Conservation (phyloP, 768 basidiomycete genomes). For the Tylopilus vinaceipallidus region DNA sequence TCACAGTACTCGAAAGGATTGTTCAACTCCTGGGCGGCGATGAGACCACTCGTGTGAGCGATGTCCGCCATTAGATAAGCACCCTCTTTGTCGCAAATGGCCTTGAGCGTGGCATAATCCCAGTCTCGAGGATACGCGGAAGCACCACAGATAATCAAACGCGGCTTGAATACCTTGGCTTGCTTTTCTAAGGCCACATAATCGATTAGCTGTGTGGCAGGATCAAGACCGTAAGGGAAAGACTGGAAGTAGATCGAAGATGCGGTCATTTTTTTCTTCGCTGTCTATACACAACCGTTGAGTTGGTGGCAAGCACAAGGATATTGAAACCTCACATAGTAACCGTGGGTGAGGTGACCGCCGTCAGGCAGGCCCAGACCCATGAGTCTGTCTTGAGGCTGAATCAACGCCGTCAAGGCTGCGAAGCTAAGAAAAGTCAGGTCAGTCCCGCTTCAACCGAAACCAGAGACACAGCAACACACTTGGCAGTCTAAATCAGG, state of each 20-base stretch:
- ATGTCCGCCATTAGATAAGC: conserved; percentile 96
- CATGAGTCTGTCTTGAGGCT: conserved; percentile 98
- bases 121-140: conserved; percentile 98
- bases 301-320: background rate
- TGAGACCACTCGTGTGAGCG: conserved; percentile 93
- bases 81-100: conserved; percentile 81
- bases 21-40: conserved; percentile 88
- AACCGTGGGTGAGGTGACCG: conserved; percentile 95
- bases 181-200: conserved; percentile 78
- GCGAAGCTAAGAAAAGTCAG: conserved; percentile 67
- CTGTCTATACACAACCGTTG: conserved; percentile 53
- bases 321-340: conserved; percentile 65
- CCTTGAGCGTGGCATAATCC: conserved; percentile 85
- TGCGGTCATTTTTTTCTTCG: conserved; percentile 99
- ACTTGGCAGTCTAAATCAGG: conserved; percentile 78
- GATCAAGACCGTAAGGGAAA: conserved; percentile 85
- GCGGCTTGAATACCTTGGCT: conserved; percentile 94
- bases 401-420: conserved; percentile 90
- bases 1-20: conserved; percentile 96
- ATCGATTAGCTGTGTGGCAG: conserved; percentile 85
- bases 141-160: conserved; percentile 94
- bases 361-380: conserved; percentile 98
- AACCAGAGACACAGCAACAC: conserved; percentile 29
- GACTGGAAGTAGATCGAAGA: conserved; percentile 99
- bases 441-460: conserved; percentile 13